phyloP scores from a whole-genome alignment of 805 yeast species.

The Starmerella khaoyaiensis region DNA sequence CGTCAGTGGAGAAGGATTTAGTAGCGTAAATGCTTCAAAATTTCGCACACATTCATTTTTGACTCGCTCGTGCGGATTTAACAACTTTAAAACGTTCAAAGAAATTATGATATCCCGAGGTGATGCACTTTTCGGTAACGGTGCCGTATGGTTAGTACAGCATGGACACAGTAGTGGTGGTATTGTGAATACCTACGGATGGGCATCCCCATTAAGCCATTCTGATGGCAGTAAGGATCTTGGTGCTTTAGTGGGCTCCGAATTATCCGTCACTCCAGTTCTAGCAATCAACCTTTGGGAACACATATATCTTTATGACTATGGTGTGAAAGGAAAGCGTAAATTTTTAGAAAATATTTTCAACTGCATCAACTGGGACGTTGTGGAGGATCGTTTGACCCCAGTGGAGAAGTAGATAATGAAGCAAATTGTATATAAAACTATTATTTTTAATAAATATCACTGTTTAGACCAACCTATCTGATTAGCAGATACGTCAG shows the following conservation, averaged over 20 bases:
- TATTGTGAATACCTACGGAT: conserved; percentile 77
- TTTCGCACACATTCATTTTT: conserved; percentile 13
- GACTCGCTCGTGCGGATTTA: conserved; percentile 2
- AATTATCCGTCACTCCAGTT: conserved; percentile 36
- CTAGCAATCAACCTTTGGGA: conserved; percentile 78
- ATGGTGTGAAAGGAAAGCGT: conserved; percentile 65
- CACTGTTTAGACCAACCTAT: no score
- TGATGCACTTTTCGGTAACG: conserved; percentile 73
- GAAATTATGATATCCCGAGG: conserved; percentile 64
- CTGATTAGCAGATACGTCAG: no score
- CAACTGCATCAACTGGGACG: conserved; percentile 72
- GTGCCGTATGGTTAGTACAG: conserved; percentile 84
- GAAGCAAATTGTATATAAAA: neutral
- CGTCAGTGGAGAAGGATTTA: neutral
- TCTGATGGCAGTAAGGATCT: conserved; percentile 6
- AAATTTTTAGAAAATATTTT: conserved; percentile 60
- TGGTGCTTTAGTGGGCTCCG: conserved; percentile 6
- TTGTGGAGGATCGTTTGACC: conserved; percentile 18
- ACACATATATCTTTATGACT: conserved; percentile 67
- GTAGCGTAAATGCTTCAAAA: conserved; percentile 8
- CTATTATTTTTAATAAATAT: neutral
- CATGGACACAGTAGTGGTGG: conserved; percentile 32
- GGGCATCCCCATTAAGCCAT: conserved; percentile 62
- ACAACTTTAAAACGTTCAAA: conserved; percentile 58
- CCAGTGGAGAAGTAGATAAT: conserved; percentile 3